phyloP scores from a whole-genome alignment of 75 land plant species.

The Chamaecyparis obtusa region DNA sequence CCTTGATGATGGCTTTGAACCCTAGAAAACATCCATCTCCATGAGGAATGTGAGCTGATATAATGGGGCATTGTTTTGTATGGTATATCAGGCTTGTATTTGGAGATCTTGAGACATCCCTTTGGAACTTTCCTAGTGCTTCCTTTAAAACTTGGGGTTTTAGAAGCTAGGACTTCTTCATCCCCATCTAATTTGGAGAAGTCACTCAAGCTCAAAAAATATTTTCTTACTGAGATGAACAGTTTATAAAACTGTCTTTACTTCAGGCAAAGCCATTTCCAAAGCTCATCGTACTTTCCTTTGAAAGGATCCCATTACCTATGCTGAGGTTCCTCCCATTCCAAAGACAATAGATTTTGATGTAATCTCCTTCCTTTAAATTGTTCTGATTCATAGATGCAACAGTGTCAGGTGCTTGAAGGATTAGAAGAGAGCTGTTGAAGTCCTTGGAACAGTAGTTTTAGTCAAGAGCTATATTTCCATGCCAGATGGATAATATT shows the following conservation, averaged over 20 bases:
- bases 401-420: not conserved
- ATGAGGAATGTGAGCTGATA: not conserved
- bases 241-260: not conserved
- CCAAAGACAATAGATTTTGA: not conserved
- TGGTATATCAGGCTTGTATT: not conserved
- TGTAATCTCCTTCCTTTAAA: not conserved
- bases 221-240: not conserved
- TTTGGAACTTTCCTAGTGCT: not conserved
- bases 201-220: not conserved
- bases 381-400: not conserved
- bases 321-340: not conserved
- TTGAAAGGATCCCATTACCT: not conserved
- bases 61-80: not conserved
- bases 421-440: not conserved
- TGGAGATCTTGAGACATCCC: not conserved
- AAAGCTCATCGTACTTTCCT: not conserved
- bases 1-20: not conserved
- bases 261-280: not conserved
- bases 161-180: not conserved
- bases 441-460: not conserved
- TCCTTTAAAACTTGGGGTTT: not conserved
- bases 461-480: not conserved
- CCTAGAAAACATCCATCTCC: not conserved
- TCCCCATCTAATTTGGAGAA: not conserved
- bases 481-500: not conserved